A percentile compares a stretch with the other conserved stretches of the same genome.
Conservation (phyloP, 805 yeast species). For the Ogataea populi-albae region DNA sequence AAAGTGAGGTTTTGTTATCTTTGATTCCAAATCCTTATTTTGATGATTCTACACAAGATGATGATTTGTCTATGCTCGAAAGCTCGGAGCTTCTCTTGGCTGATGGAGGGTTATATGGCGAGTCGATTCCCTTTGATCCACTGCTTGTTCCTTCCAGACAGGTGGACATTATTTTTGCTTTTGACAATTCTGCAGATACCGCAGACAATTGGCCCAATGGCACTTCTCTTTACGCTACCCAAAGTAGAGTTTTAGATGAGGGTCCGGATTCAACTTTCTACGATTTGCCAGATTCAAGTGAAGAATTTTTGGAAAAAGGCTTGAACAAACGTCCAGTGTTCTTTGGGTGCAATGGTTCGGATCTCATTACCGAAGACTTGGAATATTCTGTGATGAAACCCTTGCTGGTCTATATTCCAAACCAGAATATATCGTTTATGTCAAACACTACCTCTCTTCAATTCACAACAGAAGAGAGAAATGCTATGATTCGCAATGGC, state of each 20-base stretch:
- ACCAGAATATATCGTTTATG: constrained; percentile 52
- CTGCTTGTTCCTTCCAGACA: constrained; percentile 55
- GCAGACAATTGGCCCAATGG: constrained; percentile 63
- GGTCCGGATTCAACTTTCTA: constrained; percentile 63
- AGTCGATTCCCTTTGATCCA: constrained; percentile 64
- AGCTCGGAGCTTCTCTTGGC: constrained; percentile 19
- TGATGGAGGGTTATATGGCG: constrained; percentile 39
- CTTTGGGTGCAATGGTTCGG: constrained; percentile 73
- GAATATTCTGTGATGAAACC: constrained; percentile 51
- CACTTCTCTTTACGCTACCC: constrained; percentile 49
- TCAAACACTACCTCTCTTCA: constrained; percentile 65
- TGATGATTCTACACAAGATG: constrained; percentile 30
- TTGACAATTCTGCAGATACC: constrained; percentile 64
- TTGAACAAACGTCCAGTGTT: constrained; percentile 66
- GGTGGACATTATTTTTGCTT: constrained; percentile 62
- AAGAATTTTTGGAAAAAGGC: constrained; percentile 55
- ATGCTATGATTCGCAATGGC: constrained; percentile 65
- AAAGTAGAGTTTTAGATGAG: constrained; percentile 44
- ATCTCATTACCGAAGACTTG: constrained; percentile 40
- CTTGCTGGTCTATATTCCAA: constrained; percentile 70
- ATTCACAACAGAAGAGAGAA: constrained; percentile 55
- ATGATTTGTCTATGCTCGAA: constrained; percentile 25
- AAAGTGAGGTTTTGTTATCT: constrained; percentile 42
- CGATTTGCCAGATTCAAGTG: constrained; percentile 57
- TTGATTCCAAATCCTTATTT: constrained; percentile 45